Evolutionary conservation across 208 protist genomes (phyloP), one percentile per base, ranked within the genome.

Genomic region (Leishmania braziliensis): DNA sequence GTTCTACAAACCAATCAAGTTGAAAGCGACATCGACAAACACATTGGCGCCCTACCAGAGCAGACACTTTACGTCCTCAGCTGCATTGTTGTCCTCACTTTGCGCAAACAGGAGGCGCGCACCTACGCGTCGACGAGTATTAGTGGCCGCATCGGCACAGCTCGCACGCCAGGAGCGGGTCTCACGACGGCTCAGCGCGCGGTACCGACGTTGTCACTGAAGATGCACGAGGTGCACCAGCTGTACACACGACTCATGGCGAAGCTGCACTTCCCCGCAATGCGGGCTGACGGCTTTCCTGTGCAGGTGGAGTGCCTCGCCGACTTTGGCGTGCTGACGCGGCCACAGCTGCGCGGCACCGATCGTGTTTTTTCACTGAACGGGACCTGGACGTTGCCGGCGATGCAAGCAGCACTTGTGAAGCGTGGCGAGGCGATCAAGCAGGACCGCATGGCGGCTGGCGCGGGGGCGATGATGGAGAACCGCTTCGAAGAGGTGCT

Each of bases 161-260:
- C 71, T 18, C 80, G 81, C 14, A 53, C 77, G 1, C 63, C 80
- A 20, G 65, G 65, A 39, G 80, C 81, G 16, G 77, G 84, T n/a
- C 69, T 78, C 46, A 43, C 66, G 3, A 58, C 71, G 26, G 54
- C 70, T 2, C 77, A 77, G 53, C 69, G 65, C 20, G 46, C 76
- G 33, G 48, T 73, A 23, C 78, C 71, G 29, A 73, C 80, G 43
- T 82, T 83, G 75, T 87, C 88, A 23, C 75, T 94, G 62, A 89
- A 89, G 69, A 77, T 91, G 84, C 85, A 90, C 26, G 89, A 86
- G 60, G 91, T 94, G 36, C 91, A 93, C 68, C 81, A 88, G 33
- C 82, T 94, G 10, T 96, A 96, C 87, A 93, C 82, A 51, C 69
- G 83, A n/a, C 77, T 95, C 43, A 96, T 96, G 93, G 75, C 81